phyloP scores from a whole-genome alignment of 805 yeast species.

The Zygosaccharomyces lentus region DNA sequence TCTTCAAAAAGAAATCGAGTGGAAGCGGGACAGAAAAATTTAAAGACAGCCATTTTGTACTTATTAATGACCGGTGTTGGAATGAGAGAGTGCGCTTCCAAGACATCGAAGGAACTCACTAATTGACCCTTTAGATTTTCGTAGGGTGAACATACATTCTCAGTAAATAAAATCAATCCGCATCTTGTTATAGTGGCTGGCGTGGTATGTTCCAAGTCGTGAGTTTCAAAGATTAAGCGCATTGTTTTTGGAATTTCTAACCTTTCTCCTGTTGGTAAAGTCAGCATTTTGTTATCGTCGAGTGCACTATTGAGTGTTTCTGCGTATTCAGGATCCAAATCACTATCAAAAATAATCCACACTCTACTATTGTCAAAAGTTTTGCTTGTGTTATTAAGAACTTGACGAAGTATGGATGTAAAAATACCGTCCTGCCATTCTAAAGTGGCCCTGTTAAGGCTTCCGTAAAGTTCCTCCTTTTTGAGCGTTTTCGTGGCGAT shows the following conservation, averaged over 20 bases:
- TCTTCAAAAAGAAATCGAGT: neutral
- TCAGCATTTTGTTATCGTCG: slow-evolving; percentile 78
- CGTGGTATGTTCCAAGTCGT: slow-evolving; percentile 61
- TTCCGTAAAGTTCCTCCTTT: slow-evolving; percentile 66
- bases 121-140: slow-evolving; percentile 4
- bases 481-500: slow-evolving; percentile 75
- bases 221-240: slow-evolving; percentile 72
- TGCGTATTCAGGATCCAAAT: slow-evolving; percentile 90
- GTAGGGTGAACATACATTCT: slow-evolving; percentile 1
- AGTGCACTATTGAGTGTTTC: slow-evolving; percentile 86
- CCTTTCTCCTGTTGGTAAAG: slow-evolving; percentile 89
- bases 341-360: slow-evolving; percentile 90
- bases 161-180: slow-evolving; percentile 75
- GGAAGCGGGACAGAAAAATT: slow-evolving; percentile 1
- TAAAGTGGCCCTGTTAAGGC: slow-evolving; percentile 66
- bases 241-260: slow-evolving; percentile 60
- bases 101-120: neutral
- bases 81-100: neutral
- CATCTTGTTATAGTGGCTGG: slow-evolving; percentile 92
- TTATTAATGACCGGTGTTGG: neutral
- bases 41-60: neutral
- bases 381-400: slow-evolving; percentile 29
- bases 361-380: slow-evolving; percentile 45
- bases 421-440: slow-evolving; percentile 93
- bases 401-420: slow-evolving; percentile 59